A percentile compares a stretch with the other conserved stretches of the same genome.
phyloP scores from a whole-genome alignment of 2,329 filamentous ascomycete genomes.

The Daldinia sp. region DNA sequence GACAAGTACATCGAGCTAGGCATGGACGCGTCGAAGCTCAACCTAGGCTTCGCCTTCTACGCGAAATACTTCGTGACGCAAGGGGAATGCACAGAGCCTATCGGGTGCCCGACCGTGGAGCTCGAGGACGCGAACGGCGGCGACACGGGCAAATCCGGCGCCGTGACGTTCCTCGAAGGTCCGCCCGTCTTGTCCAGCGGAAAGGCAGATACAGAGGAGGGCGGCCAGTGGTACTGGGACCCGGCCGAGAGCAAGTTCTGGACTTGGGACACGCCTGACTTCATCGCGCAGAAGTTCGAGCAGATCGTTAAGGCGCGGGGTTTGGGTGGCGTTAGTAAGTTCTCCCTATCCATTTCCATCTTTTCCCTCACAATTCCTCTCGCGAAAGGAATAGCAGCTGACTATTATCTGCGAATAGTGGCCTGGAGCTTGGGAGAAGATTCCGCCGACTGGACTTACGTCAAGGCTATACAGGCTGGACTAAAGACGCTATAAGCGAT shows the following conservation, averaged over 20 bases:
- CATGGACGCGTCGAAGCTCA: conserved; percentile 60
- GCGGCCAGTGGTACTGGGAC: conserved; percentile 77
- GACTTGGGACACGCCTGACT: conserved; percentile 73
- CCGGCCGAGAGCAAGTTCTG: conserved; percentile 68
- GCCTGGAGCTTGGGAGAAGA: conserved; percentile 40
- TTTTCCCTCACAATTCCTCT: neutral
- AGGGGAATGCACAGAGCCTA: conserved; percentile 50
- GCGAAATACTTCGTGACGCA: conserved; percentile 68
- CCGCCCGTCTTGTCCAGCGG: conserved; percentile 50
- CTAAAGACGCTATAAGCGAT: conserved; percentile 28
- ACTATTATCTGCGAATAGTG: conserved; percentile 24
- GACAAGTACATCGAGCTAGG: conserved; percentile 67
- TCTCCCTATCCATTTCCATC: neutral
- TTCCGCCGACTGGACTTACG: conserved; percentile 27
- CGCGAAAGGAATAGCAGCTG: conserved; percentile 5
- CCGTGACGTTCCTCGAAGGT: conserved; percentile 58
- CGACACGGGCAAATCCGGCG: conserved; percentile 60
- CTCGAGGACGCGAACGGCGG: conserved; percentile 67
- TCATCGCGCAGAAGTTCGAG: conserved; percentile 69
- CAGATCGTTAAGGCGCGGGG: conserved; percentile 63
- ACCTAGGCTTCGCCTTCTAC: conserved; percentile 73
- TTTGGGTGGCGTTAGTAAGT: conserved; percentile 69
- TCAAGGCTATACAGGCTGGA: conserved; percentile 35
- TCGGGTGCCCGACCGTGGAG: conserved; percentile 63
- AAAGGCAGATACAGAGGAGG: conserved; percentile 62